Evolutionary conservation across 352 stramenopile species (phyloP).

Genomic region (Phytopythium boreale): DNA sequence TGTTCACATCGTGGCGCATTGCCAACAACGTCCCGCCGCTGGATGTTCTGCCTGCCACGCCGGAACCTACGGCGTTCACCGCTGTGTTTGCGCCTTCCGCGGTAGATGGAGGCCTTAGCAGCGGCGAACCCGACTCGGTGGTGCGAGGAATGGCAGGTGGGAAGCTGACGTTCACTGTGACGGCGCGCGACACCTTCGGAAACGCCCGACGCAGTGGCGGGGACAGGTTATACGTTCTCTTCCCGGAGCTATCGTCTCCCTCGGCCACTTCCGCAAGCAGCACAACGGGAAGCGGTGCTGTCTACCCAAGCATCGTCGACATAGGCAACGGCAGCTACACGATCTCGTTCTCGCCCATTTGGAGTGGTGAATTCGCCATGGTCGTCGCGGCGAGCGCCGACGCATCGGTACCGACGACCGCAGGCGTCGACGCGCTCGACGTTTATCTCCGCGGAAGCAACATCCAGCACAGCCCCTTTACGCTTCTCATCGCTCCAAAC

Average conservation of each 20-base stretch:
- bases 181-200: conserved; percentile 33
- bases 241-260: conserved; percentile 24
- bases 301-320: conserved; percentile 27
- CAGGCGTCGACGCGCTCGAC: conserved; percentile 16
- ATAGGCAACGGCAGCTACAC: conserved; percentile 36
- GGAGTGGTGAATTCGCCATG: conserved; percentile 38
- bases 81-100: conserved; percentile 20
- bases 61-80: conserved; percentile 35
- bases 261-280: background rate
- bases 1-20: conserved; percentile 57
- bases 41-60: conserved; percentile 27
- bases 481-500: conserved; percentile 37
- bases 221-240: conserved; percentile 33
- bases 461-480: conserved; percentile 44
- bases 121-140: background rate
- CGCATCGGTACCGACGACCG: conserved; percentile 13
- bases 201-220: conserved; percentile 35
- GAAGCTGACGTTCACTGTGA: conserved; percentile 30
- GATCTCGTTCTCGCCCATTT: conserved; percentile 30
- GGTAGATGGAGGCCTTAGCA: background rate
- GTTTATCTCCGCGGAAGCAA: conserved; percentile 34
- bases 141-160: conserved; percentile 15
- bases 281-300: conserved; percentile 8
- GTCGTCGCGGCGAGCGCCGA: conserved; percentile 29
- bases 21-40: conserved; percentile 52